Conservation (phyloP, 2,329 filamentous ascomycete species). For the Shiraia sp. region DNA sequence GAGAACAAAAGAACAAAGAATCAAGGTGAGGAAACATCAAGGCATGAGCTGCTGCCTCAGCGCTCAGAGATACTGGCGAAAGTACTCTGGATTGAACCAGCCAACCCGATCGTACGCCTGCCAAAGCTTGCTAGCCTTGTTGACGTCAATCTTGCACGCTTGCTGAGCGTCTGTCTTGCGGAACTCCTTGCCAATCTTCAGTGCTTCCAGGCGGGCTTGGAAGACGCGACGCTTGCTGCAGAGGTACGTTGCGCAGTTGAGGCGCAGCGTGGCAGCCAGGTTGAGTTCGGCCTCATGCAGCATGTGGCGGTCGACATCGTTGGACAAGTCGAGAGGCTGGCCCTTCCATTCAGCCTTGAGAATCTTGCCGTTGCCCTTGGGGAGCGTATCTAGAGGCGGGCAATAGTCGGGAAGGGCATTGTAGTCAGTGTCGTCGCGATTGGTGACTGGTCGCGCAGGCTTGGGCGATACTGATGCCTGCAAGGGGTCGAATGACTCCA, state of each 20-base stretch:
- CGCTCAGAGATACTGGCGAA: conserved; percentile 49
- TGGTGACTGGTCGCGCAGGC: conserved; percentile 55
- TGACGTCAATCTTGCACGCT: conserved; percentile 97
- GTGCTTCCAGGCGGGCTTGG: conserved; percentile 69
- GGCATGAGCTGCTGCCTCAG: too few species aligned
- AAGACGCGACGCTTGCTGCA: conserved; percentile 95
- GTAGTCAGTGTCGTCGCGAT: conserved; percentile 83
- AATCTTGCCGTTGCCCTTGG: conserved; percentile 64
- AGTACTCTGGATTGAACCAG: conserved; percentile 69
- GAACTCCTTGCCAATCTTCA: conserved; percentile 76
- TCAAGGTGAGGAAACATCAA: background rate
- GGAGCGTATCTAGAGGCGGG: conserved; percentile 69
- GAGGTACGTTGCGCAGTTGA: conserved; percentile 86
- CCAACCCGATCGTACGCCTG: conserved; percentile 83
- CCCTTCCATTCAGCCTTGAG: conserved; percentile 90
- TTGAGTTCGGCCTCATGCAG: conserved; percentile 78
- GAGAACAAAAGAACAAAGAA: background rate
- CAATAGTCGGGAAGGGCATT: conserved; percentile 71
- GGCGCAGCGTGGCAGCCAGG: conserved; percentile 76
- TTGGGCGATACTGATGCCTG: conserved; percentile 39
- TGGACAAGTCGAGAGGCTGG: conserved; percentile 72
- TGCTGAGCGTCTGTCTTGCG: conserved; percentile 95
- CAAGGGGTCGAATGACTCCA: conserved; percentile 43
- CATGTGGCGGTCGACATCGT: conserved; percentile 63
- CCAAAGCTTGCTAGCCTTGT: conserved; percentile 94